Base-by-base conservation (phyloP, 83 land plant species). In the Diphasiastrum complanatum region DNA sequence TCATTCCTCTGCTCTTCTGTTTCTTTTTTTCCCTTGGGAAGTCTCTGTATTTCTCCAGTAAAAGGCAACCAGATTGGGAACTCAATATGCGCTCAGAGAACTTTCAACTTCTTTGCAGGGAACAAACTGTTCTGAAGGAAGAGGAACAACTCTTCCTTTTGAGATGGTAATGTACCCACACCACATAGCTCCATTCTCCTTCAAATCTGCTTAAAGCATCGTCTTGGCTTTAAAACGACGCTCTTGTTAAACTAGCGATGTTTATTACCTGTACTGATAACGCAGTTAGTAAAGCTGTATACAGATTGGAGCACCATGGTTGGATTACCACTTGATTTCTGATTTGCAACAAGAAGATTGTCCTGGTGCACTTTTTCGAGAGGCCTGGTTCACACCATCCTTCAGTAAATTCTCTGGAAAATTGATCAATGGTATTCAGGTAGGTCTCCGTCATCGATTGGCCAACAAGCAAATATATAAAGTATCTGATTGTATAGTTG, bases 71-170 rank as follows among this genome's bases (percentile, higher is more conserved):
- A n/a, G n/a, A n/a, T n/a, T n/a, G n/a, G n/a, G n/a, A n/a, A n/a
- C n/a, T n/a, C n/a, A n/a, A n/a, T n/a, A n/a, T n/a, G n/a, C n/a
- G n/a, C n/a, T n/a, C n/a, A n/a, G n/a, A 8, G 43, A 14, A 38
- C 8, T 8, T 38, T 8, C 8, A 8, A 14, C 14, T 8, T 38
- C 14, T 14, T 38, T n/a, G 24, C 54, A 51, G 54, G 54, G 54
- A 25, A 51, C 54, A 51, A 51, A 51, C 24, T 51, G 54, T 31
- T 51, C 54, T 14, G 54, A 51, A 51, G 54, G 54, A 23, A 51
- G 54, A 25, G 54, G 54, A 0, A 51, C 54, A 51, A 31, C 54
- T 25, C 3, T 51, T 20, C 54, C 54, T 19, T 51, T 51, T 51
- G 54, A 51, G 29, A 27, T 51, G 54, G 54, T 51, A 51, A n/a